phyloP scores from a whole-genome alignment of 768 basidiomycete species.

The Hebeloma cylindrosporum region DNA sequence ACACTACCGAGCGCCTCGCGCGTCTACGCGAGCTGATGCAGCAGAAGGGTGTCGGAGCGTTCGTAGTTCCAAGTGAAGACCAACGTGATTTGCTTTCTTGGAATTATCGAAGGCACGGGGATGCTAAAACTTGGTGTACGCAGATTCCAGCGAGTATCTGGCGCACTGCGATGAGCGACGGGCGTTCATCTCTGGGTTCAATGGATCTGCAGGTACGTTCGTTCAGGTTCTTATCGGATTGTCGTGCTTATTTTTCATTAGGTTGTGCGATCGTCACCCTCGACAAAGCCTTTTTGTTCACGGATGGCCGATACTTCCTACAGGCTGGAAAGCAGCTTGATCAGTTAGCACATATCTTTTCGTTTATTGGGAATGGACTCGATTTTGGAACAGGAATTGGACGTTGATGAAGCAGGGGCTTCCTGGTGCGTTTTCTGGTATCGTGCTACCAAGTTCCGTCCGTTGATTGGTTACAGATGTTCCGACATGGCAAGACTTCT shows the following conservation, averaged over 20 bases:
- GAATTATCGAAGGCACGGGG: slow-evolving; percentile 3
- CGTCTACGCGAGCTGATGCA: slow-evolving; percentile 72
- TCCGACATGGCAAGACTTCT: slow-evolving; percentile 87
- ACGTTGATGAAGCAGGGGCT: slow-evolving; percentile 90
- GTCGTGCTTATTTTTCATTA: slow-evolving; percentile 21
- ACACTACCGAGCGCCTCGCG: slow-evolving; percentile 64
- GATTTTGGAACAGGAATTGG: slow-evolving; percentile 67
- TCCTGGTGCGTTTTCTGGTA: slow-evolving; percentile 48
- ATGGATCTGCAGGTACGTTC: slow-evolving; percentile 81
- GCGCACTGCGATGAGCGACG: slow-evolving; percentile 83
- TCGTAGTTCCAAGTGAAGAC: slow-evolving; percentile 90
- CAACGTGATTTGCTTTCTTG: slow-evolving; percentile 62
- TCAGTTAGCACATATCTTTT: slow-evolving; percentile 43
- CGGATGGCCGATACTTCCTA: slow-evolving; percentile 93
- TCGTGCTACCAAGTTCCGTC: background rate
- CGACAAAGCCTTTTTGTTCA: slow-evolving; percentile 79
- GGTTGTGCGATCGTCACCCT: slow-evolving; percentile 77
- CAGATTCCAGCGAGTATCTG: slow-evolving; percentile 88
- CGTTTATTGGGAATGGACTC: background rate
- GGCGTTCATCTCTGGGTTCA: slow-evolving; percentile 91
- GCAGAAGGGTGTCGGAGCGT: slow-evolving; percentile 45
- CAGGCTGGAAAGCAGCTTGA: slow-evolving; percentile 92
- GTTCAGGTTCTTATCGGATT: background rate
- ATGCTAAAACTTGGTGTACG: slow-evolving; percentile 1
- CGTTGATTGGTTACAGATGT: slow-evolving; percentile 56